These are phyloP conservation scores for Candida sanyaensis DNA, from an alignment of 1,139 yeast species.

Conservation along the genomic window DNA sequence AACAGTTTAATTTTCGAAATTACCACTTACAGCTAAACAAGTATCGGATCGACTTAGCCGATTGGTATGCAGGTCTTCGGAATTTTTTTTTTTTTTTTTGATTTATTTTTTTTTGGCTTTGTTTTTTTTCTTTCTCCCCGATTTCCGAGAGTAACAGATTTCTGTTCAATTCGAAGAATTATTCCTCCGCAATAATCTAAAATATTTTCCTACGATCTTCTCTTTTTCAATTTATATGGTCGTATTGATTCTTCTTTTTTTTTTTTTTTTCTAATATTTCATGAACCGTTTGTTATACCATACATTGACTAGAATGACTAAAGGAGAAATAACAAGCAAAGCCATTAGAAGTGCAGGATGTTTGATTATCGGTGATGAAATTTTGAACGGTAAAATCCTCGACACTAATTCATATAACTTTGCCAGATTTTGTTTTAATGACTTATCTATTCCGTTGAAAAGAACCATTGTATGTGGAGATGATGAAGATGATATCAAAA, in stretches of 20 bases:
- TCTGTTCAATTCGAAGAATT: not conserved
- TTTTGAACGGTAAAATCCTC: slow-evolving; percentile 79
- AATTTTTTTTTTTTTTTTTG: too few species aligned
- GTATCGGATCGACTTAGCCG: too few species aligned
- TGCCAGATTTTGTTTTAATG: slow-evolving; percentile 66
- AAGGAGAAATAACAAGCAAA: not conserved
- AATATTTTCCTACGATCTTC: not conserved
- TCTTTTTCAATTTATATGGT: not conserved
- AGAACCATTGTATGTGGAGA: slow-evolving; percentile 78
- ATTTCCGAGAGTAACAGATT: not conserved
- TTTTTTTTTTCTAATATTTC: not conserved
- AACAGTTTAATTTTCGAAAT: too few species aligned
- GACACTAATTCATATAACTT: slow-evolving; percentile 78
- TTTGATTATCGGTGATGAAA: slow-evolving; percentile 83
- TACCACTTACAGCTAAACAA: too few species aligned
- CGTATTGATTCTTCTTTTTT: not conserved
- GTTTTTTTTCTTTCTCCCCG: too few species aligned
- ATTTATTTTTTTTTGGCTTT: too few species aligned
- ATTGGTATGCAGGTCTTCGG: too few species aligned
- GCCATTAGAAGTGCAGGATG: slow-evolving; percentile 35
- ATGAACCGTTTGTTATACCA: slow-evolving; percentile 3
- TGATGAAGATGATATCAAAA: slow-evolving; percentile 63
- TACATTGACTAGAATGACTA: slow-evolving; percentile 10
- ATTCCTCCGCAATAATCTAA: not conserved
- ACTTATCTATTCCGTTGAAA: slow-evolving; percentile 53